These are phyloP conservation scores for Cladorrhinum samala DNA, from an alignment of 495 filamentous ascomycete species.

Conservation along the genomic window DNA sequence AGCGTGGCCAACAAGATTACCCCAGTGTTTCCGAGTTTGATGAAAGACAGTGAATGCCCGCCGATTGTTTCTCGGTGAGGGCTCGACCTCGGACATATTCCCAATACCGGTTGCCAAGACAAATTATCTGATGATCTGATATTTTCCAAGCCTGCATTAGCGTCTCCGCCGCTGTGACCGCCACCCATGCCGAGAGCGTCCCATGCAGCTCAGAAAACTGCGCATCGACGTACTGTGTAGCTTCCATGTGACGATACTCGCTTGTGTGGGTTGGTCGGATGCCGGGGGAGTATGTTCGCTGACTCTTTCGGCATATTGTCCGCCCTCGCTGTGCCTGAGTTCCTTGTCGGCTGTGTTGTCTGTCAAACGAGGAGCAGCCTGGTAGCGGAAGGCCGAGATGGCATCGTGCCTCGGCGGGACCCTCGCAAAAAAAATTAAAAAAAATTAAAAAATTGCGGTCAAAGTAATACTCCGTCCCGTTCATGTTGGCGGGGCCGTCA, in stretches of 20 bases:
- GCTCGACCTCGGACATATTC: not conserved
- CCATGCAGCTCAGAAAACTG: not conserved
- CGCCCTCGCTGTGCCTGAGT: too few species aligned
- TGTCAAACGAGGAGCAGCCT: too few species aligned
- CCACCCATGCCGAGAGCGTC: not conserved
- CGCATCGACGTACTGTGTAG: not conserved
- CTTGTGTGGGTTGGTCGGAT: not conserved
- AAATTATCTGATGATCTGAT: not conserved
- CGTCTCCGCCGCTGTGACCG: not conserved
- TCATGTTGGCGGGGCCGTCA: not conserved
- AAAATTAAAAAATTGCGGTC: too few species aligned
- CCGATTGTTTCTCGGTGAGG: not conserved
- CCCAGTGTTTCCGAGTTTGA: too few species aligned
- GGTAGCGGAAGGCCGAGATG: too few species aligned
- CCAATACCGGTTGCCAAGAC: slow-evolving; percentile 5
- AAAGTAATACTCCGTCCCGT: not conserved
- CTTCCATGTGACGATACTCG: not conserved
- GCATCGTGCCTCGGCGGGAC: not conserved
- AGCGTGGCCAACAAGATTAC: too few species aligned
- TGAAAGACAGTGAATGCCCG: not conserved
- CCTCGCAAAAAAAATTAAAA: not conserved
- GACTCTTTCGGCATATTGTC: not conserved
- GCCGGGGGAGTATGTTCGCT: not conserved
- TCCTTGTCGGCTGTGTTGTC: too few species aligned
- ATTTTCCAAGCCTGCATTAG: not conserved